Evolutionary conservation across 306 rosid species (phyloP).

Genomic region (Trifolium subterraneum): DNA sequence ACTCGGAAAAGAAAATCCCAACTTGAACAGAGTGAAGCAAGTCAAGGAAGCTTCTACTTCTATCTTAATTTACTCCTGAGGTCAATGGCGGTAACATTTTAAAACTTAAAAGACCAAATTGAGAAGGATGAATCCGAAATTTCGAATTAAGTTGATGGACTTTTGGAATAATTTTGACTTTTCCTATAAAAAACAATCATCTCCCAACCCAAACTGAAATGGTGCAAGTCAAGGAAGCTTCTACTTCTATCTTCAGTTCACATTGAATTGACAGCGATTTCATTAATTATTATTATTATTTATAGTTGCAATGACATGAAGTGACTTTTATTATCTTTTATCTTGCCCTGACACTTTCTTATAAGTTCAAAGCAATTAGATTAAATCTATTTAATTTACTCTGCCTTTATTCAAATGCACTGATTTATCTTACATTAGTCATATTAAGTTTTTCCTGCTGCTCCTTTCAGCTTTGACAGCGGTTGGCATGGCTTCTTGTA

Average conservation of each 20-base stretch:
- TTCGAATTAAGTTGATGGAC: not conserved
- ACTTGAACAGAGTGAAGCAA: slow-evolving; percentile 25
- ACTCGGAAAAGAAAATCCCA: not conserved
- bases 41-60: not conserved
- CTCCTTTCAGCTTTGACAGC: slow-evolving; percentile 61
- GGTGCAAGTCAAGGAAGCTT: slow-evolving; percentile 12
- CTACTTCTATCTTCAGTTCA: slow-evolving; percentile 8
- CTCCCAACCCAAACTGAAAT: not conserved
- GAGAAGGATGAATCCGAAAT: not conserved
- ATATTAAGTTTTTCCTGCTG: not conserved
- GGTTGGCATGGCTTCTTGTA: slow-evolving; percentile 54
- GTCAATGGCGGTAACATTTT: not conserved
- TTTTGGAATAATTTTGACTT: not conserved
- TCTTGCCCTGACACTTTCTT: slow-evolving; percentile 9
- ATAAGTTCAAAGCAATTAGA: not conserved
- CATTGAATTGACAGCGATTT: not conserved
- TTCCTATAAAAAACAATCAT: not conserved
- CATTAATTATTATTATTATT: not conserved
- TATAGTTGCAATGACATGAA: slow-evolving; percentile 10
- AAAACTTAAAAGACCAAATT: not conserved
- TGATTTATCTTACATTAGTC: slow-evolving; percentile 13
- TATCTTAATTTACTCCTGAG: not conserved
- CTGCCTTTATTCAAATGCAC: slow-evolving; percentile 15
- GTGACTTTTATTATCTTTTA: slow-evolving; percentile 21
- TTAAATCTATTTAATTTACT: slow-evolving; percentile 21